Evolutionary conservation across 805 yeast genomes (phyloP).

Genomic region (Nakazawaea laoshanensis): DNA sequence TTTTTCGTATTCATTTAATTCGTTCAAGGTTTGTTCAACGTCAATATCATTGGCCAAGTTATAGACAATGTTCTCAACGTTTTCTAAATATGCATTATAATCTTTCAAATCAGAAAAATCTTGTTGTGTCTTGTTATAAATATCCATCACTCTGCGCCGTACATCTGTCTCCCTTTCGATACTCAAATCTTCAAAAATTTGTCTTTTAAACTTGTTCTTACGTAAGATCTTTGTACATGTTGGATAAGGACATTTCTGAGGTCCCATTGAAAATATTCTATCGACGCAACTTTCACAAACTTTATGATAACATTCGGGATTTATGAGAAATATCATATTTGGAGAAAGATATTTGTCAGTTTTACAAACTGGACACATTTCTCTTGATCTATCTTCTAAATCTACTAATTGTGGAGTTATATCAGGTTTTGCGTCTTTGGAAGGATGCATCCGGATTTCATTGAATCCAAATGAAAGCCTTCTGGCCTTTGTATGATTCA

Average conservation of each 20-base stretch:
- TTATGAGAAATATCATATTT: slow-evolving; percentile 82
- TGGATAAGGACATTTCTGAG: slow-evolving; percentile 94
- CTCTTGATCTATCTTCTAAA: slow-evolving; percentile 45
- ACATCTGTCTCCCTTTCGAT: slow-evolving; percentile 93
- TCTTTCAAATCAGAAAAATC: slow-evolving; percentile 57
- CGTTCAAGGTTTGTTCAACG: slow-evolving; percentile 58
- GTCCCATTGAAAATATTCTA: slow-evolving; percentile 88
- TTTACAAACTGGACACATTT: slow-evolving; percentile 96
- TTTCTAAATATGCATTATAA: slow-evolving; percentile 75
- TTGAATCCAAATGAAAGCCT: too few species aligned
- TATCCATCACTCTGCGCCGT: slow-evolving; percentile 64
- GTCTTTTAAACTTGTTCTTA: slow-evolving; percentile 84
- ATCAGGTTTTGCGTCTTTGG: too few species aligned
- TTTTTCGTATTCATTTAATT: slow-evolving; percentile 59
- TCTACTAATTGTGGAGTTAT: slow-evolving; percentile 1
- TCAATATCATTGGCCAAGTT: slow-evolving; percentile 67
- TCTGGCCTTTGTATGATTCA: too few species aligned
- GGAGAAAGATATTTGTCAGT: slow-evolving; percentile 92
- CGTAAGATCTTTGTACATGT: slow-evolving; percentile 82
- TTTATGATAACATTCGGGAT: slow-evolving; percentile 97
- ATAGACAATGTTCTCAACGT: slow-evolving; percentile 72
- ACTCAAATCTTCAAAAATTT: slow-evolving; percentile 80
- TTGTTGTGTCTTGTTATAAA: slow-evolving; percentile 72
- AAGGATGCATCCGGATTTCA: too few species aligned
- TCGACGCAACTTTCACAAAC: slow-evolving; percentile 97